Percentiles rank a stretch among this genome's conserved stretches.
phyloP scores from a whole-genome alignment of 345 rosid species.

The Salix exigua region DNA sequence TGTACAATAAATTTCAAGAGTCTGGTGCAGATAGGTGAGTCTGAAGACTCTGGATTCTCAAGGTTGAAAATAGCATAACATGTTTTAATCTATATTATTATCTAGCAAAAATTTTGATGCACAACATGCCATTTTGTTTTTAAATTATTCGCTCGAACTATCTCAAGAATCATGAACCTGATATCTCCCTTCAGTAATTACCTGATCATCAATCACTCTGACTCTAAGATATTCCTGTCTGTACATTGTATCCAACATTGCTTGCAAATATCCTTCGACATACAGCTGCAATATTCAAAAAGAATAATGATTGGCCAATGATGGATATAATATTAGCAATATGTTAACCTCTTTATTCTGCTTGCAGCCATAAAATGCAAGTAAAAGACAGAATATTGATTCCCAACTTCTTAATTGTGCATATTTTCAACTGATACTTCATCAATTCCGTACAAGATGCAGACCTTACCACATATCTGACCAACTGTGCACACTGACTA shows the following conservation, averaged over 20 bases:
- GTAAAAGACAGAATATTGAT: neutral
- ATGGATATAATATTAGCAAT: neutral
- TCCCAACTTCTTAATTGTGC: neutral
- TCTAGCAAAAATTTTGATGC: no score
- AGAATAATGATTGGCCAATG: constrained; percentile 5
- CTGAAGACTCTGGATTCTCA: no score
- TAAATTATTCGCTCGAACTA: neutral
- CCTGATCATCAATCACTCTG: constrained; percentile 89
- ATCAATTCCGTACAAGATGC: neutral
- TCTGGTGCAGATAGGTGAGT: neutral
- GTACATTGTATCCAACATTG: constrained; percentile 82
- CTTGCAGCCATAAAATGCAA: neutral
- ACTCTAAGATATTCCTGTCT: constrained; percentile 93
- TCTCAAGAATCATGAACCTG: neutral
- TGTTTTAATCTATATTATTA: no score
- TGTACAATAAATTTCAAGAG: neutral
- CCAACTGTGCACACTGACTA: neutral
- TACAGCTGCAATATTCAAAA: constrained; percentile 56
- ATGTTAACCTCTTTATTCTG: neutral
- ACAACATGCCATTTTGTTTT: no score
- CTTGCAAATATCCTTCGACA: constrained; percentile 94
- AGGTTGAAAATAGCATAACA: no score
- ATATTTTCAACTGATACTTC: neutral
- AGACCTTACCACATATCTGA: neutral
- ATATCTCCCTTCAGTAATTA: constrained; percentile 16